These are phyloP conservation scores for Suillus subaureus DNA, from an alignment of 768 basidiomycete genomes.

Conservation along the genomic window DNA sequence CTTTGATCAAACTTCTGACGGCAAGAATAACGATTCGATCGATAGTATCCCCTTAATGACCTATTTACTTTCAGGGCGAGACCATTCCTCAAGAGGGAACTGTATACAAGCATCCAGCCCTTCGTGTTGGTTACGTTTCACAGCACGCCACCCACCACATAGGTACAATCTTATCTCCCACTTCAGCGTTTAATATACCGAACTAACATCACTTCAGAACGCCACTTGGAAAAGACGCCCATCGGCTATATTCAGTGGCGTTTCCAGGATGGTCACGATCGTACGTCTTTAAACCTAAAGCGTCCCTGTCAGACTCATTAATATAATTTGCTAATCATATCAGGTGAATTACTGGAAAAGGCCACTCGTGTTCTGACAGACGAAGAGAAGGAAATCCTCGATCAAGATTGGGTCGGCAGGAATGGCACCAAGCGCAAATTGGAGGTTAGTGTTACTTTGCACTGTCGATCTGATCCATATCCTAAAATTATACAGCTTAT, in stretches of 20 bases:
- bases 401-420: conserved; percentile 88
- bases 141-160: conserved; percentile 99
- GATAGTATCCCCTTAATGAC: conserved; percentile 12
- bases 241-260: conserved; percentile 98
- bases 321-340: conserved; percentile 18
- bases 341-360: conserved; percentile 90
- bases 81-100: conserved; percentile 87
- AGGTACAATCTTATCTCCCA: conserved; percentile 42
- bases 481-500: conserved; percentile 51
- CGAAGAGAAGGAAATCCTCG: conserved; percentile 78
- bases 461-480: conserved; percentile 16
- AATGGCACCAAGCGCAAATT: conserved; percentile 90
- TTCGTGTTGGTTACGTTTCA: conserved; percentile 95
- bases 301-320: conserved; percentile 13
- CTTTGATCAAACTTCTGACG: conserved; percentile 91
- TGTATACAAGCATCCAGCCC: conserved; percentile 91
- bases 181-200: conserved; percentile 20
- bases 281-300: conserved; percentile 45
- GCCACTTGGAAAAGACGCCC: conserved; percentile 94
- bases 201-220: conserved; percentile 50
- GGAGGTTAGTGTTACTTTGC: conserved; percentile 55
- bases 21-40: conserved; percentile 41
- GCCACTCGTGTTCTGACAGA: conserved; percentile 86
- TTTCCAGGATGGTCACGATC: conserved; percentile 98
- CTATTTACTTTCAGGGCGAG: conserved; percentile 64